Evolutionary conservation across 2,329 filamentous ascomycete species (phyloP).

Genomic region (Neurospora sp.): DNA sequence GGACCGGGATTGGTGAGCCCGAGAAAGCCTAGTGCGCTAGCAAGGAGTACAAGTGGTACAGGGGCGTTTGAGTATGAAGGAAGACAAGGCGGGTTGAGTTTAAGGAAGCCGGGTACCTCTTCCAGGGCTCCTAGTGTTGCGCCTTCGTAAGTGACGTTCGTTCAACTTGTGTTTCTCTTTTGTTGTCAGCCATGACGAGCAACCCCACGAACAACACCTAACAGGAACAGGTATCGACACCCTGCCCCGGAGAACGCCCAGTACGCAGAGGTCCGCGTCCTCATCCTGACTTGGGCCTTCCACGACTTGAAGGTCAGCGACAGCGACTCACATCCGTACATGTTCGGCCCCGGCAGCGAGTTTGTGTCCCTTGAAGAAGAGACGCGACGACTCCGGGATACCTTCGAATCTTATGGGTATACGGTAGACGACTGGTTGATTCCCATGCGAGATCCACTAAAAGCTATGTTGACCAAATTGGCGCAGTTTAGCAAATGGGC

Average conservation of each 20-base stretch:
- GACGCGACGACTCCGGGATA: slow-evolving; percentile 13
- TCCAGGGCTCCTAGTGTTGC: not conserved
- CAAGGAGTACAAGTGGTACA: not conserved
- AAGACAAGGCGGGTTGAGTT: not conserved
- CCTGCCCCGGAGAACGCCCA: slow-evolving; percentile 4
- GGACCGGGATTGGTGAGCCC: not conserved
- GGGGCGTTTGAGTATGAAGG: not conserved
- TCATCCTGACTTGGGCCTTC: slow-evolving; percentile 19
- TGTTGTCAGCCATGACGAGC: not conserved
- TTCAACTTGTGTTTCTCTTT: not conserved
- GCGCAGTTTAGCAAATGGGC: slow-evolving; percentile 14
- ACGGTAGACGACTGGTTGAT: slow-evolving; percentile 15
- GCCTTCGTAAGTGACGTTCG: slow-evolving; percentile 7
- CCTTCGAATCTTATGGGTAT: slow-evolving; percentile 16
- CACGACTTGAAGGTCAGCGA: slow-evolving; percentile 15
- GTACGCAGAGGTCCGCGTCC: slow-evolving; percentile 15
- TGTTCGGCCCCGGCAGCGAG: slow-evolving; percentile 13
- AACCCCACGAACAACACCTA: slow-evolving; percentile 2
- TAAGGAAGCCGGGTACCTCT: not conserved
- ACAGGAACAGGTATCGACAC: not conserved
- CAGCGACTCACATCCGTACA: slow-evolving; percentile 8
- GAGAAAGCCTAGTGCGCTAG: not conserved
- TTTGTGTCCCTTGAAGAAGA: slow-evolving; percentile 19
- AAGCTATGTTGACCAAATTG: slow-evolving; percentile 9
- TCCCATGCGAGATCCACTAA: slow-evolving; percentile 14